Percentiles rank a stretch among this genome's conserved stretches.
Conservation (phyloP, 208 protist species). For the Leishmania mexicana region DNA sequence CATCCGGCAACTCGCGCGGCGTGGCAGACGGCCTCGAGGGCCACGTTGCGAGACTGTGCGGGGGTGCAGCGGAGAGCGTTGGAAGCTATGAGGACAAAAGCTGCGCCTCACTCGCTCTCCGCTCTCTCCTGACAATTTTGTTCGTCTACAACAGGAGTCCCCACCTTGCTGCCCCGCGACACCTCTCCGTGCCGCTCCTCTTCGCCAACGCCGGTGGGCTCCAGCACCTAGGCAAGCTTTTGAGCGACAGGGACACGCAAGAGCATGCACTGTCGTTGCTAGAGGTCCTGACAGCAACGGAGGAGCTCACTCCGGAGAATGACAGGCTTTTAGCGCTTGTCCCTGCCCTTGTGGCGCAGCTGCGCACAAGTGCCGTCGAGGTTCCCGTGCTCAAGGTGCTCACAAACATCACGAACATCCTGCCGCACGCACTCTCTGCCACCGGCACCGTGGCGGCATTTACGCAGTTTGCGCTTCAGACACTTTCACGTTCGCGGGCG, state of each 20-base stretch:
- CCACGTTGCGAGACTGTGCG: neutral
- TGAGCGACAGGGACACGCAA: neutral
- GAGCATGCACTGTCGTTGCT: constrained; percentile 27
- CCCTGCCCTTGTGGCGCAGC: constrained; percentile 13
- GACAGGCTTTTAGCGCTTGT: constrained; percentile 12
- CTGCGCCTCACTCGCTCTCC: constrained; percentile 24
- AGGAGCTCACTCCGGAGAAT: constrained; percentile 3
- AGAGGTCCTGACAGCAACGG: constrained; percentile 51
- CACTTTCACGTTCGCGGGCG: neutral
- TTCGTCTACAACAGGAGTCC: constrained; percentile 36
- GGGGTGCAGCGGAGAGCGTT: too few relatives aligned
- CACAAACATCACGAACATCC: constrained; percentile 66
- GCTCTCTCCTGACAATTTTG: constrained; percentile 35
- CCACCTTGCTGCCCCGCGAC: neutral
- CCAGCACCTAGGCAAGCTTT: constrained; percentile 23
- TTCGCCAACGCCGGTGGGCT: constrained; percentile 41
- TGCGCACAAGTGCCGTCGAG: neutral
- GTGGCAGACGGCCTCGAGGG: neutral
- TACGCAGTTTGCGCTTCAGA: neutral
- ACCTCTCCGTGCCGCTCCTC: constrained; percentile 29
- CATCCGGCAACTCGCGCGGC: too few relatives aligned
- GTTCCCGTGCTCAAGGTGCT: constrained; percentile 52
- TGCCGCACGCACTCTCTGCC: constrained; percentile 19
- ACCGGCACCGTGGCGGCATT: neutral
- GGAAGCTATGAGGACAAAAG: neutral